These are phyloP conservation scores for Cladosporium sp. DNA, from an alignment of 2,329 filamentous ascomycete species.

Conservation along the genomic window DNA sequence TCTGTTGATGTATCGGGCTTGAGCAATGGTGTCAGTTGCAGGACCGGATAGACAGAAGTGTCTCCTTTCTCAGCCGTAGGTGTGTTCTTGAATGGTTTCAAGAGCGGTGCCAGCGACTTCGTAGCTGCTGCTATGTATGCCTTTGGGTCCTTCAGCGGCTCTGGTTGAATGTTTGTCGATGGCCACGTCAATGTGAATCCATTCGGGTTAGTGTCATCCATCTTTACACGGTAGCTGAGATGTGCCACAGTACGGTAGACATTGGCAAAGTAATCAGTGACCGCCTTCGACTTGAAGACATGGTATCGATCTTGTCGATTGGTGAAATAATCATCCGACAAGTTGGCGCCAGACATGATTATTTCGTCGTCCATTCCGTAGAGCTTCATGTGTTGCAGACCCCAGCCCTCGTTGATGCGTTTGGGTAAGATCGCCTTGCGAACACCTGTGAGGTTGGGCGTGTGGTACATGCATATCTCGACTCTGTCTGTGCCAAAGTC, in stretches of 20 bases:
- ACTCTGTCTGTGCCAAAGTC: conserved; percentile 85
- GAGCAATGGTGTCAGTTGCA: conserved; percentile 84
- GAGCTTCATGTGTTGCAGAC: conserved; percentile 97
- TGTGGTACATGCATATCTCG: conserved; percentile 96
- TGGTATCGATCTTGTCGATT: conserved; percentile 95
- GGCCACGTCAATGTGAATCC: conserved; percentile 72
- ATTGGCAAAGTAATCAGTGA: conserved; percentile 78
- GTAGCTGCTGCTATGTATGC: conserved; percentile 71
- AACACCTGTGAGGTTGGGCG: conserved; percentile 86
- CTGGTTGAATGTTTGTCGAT: conserved; percentile 68
- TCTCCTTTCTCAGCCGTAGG: conserved; percentile 45
- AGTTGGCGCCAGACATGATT: conserved; percentile 91
- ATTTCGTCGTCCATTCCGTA: conserved; percentile 96
- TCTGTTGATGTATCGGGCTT: conserved; percentile 82
- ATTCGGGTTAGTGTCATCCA: conserved; percentile 48
- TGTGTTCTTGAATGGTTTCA: conserved; percentile 47
- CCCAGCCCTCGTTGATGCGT: conserved; percentile 97
- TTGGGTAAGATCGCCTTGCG: conserved; percentile 81
- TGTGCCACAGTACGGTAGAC: conserved; percentile 76
- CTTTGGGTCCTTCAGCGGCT: conserved; percentile 69
- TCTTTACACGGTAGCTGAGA: conserved; percentile 77
- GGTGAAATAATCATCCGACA: conserved; percentile 93
- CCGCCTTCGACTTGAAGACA: conserved; percentile 73
- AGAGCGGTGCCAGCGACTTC: conserved; percentile 63
- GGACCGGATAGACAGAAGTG: conserved; percentile 80